These are phyloP conservation scores for Boletus subparvulus DNA, from an alignment of 768 basidiomycete genomes.

Conservation along the genomic window DNA sequence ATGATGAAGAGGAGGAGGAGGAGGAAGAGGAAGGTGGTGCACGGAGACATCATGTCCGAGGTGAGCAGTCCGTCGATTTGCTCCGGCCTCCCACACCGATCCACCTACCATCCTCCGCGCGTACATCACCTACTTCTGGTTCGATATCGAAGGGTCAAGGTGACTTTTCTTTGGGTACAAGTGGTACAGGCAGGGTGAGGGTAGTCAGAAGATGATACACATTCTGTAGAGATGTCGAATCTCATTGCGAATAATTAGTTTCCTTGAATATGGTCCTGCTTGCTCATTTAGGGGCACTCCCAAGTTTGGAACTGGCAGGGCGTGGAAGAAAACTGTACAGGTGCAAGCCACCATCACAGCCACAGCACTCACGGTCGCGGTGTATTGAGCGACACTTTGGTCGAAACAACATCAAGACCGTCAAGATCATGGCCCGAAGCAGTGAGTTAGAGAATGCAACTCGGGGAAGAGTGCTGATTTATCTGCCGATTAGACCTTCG, in stretches of 20 bases:
- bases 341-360: slow-evolving; percentile 51
- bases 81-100: slow-evolving; percentile 41
- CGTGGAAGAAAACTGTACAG: slow-evolving; percentile 54
- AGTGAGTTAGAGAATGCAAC: slow-evolving; percentile 48
- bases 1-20: slow-evolving; percentile 54
- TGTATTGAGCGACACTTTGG: slow-evolving; percentile 22
- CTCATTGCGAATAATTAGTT: slow-evolving; percentile 11
- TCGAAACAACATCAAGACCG: slow-evolving; percentile 44
- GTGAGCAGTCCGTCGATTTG: slow-evolving; percentile 38
- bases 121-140: slow-evolving; percentile 52
- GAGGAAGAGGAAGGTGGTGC: slow-evolving; percentile 30
- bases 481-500: slow-evolving; percentile 62
- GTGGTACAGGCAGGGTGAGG: slow-evolving; percentile 46
- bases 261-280: neutral
- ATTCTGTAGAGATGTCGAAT: slow-evolving; percentile 18
- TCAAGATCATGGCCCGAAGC: slow-evolving; percentile 70
- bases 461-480: slow-evolving; percentile 1
- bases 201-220: slow-evolving; percentile 46
- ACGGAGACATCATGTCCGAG: slow-evolving; percentile 33
- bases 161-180: slow-evolving; percentile 25
- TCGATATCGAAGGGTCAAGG: slow-evolving; percentile 47
- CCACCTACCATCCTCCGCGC: slow-evolving; percentile 43
- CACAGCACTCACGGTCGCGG: slow-evolving; percentile 32
- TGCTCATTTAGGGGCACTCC: slow-evolving; percentile 11
- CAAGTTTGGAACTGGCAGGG: slow-evolving; percentile 16